phyloP scores from a whole-genome alignment of 2,329 filamentous ascomycete species.

The Aspergillus sp. region DNA sequence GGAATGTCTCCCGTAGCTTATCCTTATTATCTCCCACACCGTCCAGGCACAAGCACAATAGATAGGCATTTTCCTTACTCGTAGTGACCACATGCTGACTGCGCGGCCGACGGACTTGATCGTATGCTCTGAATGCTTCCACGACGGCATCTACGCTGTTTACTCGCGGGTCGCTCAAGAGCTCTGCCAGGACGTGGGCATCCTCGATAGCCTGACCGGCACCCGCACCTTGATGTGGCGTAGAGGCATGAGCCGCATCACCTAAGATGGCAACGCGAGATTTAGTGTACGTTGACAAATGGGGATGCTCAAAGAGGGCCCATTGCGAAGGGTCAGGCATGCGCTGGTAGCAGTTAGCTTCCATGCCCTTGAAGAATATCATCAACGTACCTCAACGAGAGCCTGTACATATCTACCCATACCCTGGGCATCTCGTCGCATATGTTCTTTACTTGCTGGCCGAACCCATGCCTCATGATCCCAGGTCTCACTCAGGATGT shows the following conservation, averaged over 20 bases:
- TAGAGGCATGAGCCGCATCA: slow-evolving; percentile 44
- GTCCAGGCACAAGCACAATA: slow-evolving; percentile 31
- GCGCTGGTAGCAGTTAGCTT: not conserved
- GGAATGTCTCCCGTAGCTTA: slow-evolving; percentile 27
- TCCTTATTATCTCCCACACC: slow-evolving; percentile 30
- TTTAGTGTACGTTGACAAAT: slow-evolving; percentile 33
- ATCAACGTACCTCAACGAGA: slow-evolving; percentile 29
- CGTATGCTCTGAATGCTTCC: slow-evolving; percentile 55
- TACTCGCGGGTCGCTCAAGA: slow-evolving; percentile 48
- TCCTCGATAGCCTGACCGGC: slow-evolving; percentile 45
- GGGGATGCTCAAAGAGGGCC: slow-evolving; percentile 40
- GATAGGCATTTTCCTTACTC: slow-evolving; percentile 48
- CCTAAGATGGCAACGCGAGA: slow-evolving; percentile 37
- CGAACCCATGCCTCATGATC: slow-evolving; percentile 34
- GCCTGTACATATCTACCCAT: slow-evolving; percentile 34
- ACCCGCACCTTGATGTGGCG: slow-evolving; percentile 42
- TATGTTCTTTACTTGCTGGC: slow-evolving; percentile 31
- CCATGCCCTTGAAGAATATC: accelerated
- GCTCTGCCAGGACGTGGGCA: slow-evolving; percentile 41
- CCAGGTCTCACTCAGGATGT: slow-evolving; percentile 31
- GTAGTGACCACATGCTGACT: slow-evolving; percentile 55
- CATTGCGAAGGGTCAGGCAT: slow-evolving; percentile 31
- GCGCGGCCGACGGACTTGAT: slow-evolving; percentile 52
- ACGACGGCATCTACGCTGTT: slow-evolving; percentile 37
- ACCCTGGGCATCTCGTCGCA: slow-evolving; percentile 28